Evolutionary conservation across 257 asterid species (phyloP).

Genomic region (Solanum megistacrolobum): DNA sequence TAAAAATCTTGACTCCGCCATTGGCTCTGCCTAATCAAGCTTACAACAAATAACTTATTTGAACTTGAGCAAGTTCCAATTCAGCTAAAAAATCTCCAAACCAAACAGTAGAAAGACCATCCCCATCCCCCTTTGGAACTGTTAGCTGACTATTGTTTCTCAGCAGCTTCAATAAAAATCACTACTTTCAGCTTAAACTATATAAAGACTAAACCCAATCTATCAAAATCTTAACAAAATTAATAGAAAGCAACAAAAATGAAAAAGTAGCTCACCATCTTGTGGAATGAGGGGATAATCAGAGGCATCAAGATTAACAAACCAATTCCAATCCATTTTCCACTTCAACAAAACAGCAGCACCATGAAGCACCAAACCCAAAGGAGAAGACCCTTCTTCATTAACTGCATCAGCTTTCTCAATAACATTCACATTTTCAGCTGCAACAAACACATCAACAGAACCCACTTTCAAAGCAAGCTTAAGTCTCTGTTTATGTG

Average conservation of each 20-base stretch:
- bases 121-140: not conserved
- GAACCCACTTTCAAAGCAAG: slow-evolving; percentile 24
- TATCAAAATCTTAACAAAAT: not conserved
- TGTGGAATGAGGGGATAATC: slow-evolving; percentile 36
- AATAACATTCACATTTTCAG: slow-evolving; percentile 26
- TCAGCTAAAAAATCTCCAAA: not conserved
- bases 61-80: not conserved
- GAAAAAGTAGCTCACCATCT: slow-evolving; percentile 13
- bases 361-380: slow-evolving; percentile 25
- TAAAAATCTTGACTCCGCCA: not conserved
- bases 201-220: not conserved
- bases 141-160: not conserved
- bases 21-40: not conserved
- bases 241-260: not conserved
- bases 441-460: slow-evolving; percentile 19
- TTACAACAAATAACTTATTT: not conserved
- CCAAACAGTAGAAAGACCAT: not conserved
- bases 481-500: slow-evolving; percentile 7
- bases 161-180: not conserved
- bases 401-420: slow-evolving; percentile 17
- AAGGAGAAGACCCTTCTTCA: slow-evolving; percentile 25
- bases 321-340: slow-evolving; percentile 38
- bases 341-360: slow-evolving; percentile 30
- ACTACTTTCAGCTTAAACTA: not conserved
- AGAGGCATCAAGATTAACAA: slow-evolving; percentile 28